A percentile compares a stretch with the other conserved stretches of the same genome.
These are phyloP conservation scores for Usnea hakonensis DNA, from an alignment of 495 filamentous ascomycete genomes.

Conservation along the genomic window DNA sequence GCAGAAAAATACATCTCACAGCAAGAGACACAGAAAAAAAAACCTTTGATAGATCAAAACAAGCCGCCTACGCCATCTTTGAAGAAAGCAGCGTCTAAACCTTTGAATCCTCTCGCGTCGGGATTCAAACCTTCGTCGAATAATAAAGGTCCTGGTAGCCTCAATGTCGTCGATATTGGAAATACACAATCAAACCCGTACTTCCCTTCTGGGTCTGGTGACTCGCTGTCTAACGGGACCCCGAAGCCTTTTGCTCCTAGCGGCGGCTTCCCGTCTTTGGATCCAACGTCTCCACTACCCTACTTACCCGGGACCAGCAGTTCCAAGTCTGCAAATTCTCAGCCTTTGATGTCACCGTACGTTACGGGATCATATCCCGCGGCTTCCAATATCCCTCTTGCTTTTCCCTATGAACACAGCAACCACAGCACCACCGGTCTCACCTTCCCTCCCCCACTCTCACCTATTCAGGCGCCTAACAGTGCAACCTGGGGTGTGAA, in stretches of 20 bases:
- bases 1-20: conserved; percentile 20
- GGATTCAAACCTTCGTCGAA: conserved; percentile 8
- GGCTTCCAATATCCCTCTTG: not conserved
- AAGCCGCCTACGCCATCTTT: conserved; percentile 3
- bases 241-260: not conserved
- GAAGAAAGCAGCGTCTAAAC: conserved; percentile 15
- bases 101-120: conserved; percentile 9
- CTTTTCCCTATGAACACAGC: conserved; percentile 7
- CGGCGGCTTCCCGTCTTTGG: not conserved
- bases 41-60: not conserved
- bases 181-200: conserved; percentile 4
- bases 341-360: conserved; percentile 7
- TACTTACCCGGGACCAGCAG: not conserved
- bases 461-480: not conserved
- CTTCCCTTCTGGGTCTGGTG: not conserved
- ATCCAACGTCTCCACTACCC: not conserved
- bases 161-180: not conserved
- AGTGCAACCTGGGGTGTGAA: not conserved
- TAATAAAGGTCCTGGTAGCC: not conserved
- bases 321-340: conserved; percentile 4
- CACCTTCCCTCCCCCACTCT: not conserved
- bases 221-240: not conserved
- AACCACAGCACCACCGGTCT: conserved; percentile 5
- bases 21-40: conserved; percentile 9
- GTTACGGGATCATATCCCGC: not conserved